Base-by-base conservation (phyloP, 2,329 filamentous ascomycete genomes). In the Penicillium sp. region DNA sequence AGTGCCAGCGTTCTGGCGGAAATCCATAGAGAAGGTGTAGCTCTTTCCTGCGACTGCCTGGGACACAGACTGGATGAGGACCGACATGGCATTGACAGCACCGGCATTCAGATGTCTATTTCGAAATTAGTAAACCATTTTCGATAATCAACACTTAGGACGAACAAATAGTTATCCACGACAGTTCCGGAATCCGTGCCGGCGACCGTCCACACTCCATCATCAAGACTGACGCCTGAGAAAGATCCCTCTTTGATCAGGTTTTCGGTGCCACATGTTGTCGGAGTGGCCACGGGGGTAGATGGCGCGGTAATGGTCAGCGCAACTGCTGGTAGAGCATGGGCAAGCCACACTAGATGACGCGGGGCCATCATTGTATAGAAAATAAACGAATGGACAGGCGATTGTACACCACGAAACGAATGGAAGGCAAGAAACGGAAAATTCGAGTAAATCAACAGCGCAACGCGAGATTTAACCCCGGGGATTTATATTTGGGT, bases 291-390 rank as follows among this genome's bases (percentile, higher is more conserved):
- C 7, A 21, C 48, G 13, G 44, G 38, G 3, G 38, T 31, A 21
- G 14, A 6, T 24, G 38, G 38, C 6, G 39, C 16, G 14, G 45
- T 48, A 3, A 53, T 44, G 9, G 39, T 53, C 14, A 48, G 38
- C 1, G 31, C 50, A 43, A 32, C 50, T 16, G 50, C 50, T 1
- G 45, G 44, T 24, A 53, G n/a, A 29, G 36, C 9, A 13, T 44
- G 50, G 44, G 16, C 45, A 43, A 48, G 50, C 50, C 50, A 53
- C 50, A 53, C 21, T 7, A 48, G 29, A 10, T 32, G 32, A 13
- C 31, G 27, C 31, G 21, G 45, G 6, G 14, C 14, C 21, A 38
- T 44, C 45, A 49, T 44, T 13, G 16, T 38, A 46, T 46, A 31
- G 16, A 39, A 27, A 32, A 16, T 22, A 44, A 39, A 49, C 50